phyloP scores from a whole-genome alignment of 2,329 filamentous ascomycete species.

The Microdochium paspali region DNA sequence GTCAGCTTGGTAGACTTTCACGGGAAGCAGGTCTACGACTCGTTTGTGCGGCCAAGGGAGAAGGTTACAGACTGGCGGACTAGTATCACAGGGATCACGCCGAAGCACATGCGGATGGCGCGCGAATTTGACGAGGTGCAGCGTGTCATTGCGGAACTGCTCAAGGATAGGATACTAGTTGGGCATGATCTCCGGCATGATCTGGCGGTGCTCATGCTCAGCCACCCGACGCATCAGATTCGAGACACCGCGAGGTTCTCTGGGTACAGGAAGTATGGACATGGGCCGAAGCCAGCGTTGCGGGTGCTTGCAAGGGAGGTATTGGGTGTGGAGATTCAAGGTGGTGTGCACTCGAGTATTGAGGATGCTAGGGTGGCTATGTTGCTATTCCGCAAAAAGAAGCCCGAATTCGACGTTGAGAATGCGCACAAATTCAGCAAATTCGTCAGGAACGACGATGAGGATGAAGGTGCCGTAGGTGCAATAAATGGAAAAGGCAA shows the following conservation, averaged over 20 bases:
- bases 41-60: constrained; percentile 72
- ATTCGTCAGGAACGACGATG: background rate
- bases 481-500: constrained; percentile 19
- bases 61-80: constrained; percentile 87
- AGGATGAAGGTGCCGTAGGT: constrained; percentile 15
- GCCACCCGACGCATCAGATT: constrained; percentile 68
- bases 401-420: constrained; percentile 77
- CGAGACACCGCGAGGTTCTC: constrained; percentile 76
- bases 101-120: constrained; percentile 61
- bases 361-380: constrained; percentile 85
- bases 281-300: constrained; percentile 61
- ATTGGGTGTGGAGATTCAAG: constrained; percentile 53
- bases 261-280: constrained; percentile 60
- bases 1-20: constrained; percentile 92
- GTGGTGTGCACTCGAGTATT: constrained; percentile 55
- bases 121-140: constrained; percentile 72
- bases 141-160: constrained; percentile 54
- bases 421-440: constrained; percentile 54
- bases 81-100: constrained; percentile 69
- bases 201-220: constrained; percentile 65
- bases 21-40: constrained; percentile 87
- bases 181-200: constrained; percentile 80
- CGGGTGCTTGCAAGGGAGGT: constrained; percentile 46
- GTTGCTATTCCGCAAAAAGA: constrained; percentile 76
- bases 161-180: constrained; percentile 65